Evolutionary conservation across 345 rosid species (phyloP).

Genomic region (Bretschneidera sinensis): DNA sequence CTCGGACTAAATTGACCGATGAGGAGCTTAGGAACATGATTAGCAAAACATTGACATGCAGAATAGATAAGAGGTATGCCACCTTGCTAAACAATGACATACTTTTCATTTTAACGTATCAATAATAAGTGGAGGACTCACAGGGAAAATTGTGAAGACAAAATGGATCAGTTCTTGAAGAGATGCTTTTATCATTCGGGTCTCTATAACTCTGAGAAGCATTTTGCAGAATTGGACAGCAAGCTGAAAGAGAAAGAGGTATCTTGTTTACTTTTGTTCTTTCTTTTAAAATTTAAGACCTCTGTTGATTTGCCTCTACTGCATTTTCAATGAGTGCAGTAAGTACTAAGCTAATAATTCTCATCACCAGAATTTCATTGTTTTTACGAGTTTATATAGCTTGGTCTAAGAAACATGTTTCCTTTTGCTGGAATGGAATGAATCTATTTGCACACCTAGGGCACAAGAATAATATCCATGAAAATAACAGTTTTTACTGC

Average conservation of each 20-base stretch:
- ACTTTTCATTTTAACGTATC: neutral
- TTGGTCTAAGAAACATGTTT: neutral
- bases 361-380: neutral
- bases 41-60: constrained; percentile 70
- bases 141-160: constrained; percentile 82
- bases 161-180: constrained; percentile 73
- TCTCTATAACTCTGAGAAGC: constrained; percentile 68
- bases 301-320: too few species aligned
- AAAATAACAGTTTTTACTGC: too few species aligned
- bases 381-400: too few species aligned
- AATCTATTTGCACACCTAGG: neutral
- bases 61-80: constrained; percentile 72
- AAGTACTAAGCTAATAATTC: neutral
- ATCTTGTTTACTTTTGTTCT: neutral
- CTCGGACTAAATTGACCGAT: constrained; percentile 67
- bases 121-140: constrained; percentile 4
- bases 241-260: constrained; percentile 89
- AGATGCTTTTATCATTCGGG: constrained; percentile 89
- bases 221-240: constrained; percentile 56
- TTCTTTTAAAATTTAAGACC: neutral
- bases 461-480: neutral
- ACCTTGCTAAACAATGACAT: neutral
- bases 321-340: neutral
- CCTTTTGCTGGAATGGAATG: neutral
- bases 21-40: constrained; percentile 75